Evolutionary conservation across 2,329 filamentous ascomycete species (phyloP), one percentile per base, ranked within the genome.

Genomic region (Diplodia mutila): DNA sequence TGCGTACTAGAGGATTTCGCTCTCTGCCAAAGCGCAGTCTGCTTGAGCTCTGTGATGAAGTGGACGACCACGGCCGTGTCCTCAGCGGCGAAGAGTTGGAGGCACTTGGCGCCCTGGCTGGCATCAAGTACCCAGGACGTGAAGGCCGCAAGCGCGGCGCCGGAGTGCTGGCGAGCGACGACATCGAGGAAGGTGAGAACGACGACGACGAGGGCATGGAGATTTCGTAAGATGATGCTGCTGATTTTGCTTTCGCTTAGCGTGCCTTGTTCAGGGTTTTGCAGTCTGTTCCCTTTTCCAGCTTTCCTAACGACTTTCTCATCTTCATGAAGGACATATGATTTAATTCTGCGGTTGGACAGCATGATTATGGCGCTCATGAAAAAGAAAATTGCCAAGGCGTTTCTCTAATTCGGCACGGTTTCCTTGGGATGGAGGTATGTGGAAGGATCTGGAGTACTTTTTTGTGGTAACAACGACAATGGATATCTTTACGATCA

Each of bases 11-110:
- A 39, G 94, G 92, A 0, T 99, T 98, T 82, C 85, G 93, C 69
- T 89, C 87, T 61, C 84, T 99, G 42, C 92, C 90, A 67, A 90
- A 92, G 66, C 83, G 86, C 64, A 91, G 92, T 25, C 84, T 99
- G 67, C 91, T 98, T 67, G 94, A 97, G 75, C 86, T 99, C 11
- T 97, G 92, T 66, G 93, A 97, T 78, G 94, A 97, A 76, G 91
- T 97, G 52, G 93, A 97, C 78, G 91, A 90, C 73, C 95, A 98
- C 75, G 93, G 94, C n/a, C 87, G 94, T 29, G 90, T 99, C 7
- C 86, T 98, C 6, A 91, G 91, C 65, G 94, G 94, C 52, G 92
- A 97, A 70, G 93, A 97, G 77, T 83, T 96, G 16, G 89, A 90
- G 70, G 81, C 85, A 68, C 83, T 88, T 3, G 85, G 85, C 12